phyloP scores from a whole-genome alignment of 2,329 filamentous ascomycete species.

The Ascochyta viciae-villosae region DNA sequence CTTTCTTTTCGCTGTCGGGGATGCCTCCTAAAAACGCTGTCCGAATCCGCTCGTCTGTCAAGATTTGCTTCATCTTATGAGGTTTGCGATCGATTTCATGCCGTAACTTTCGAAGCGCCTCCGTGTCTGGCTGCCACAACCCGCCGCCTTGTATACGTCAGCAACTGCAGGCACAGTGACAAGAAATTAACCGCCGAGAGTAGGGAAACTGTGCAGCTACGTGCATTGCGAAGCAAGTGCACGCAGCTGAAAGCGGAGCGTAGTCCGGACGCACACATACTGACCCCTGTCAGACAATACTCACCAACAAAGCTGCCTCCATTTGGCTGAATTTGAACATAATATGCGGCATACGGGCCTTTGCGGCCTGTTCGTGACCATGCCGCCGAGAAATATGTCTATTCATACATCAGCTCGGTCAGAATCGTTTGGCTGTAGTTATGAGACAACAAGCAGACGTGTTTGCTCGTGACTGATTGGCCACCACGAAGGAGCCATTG shows the following conservation, averaged over 20 bases:
- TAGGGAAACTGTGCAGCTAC: background rate
- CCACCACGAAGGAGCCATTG: background rate
- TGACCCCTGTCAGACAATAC: slow-evolving; percentile 38
- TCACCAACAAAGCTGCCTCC: slow-evolving; percentile 72
- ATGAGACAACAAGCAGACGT: background rate
- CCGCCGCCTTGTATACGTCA: slow-evolving; percentile 68
- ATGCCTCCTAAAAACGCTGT: slow-evolving; percentile 68
- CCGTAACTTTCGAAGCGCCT: slow-evolving; percentile 71
- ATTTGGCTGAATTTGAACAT: slow-evolving; percentile 79
- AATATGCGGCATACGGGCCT: slow-evolving; percentile 72
- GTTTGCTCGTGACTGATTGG: background rate
- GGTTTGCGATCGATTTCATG: slow-evolving; percentile 78
- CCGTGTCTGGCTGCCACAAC: slow-evolving; percentile 78
- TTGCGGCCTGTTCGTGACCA: slow-evolving; percentile 90
- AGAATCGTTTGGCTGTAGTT: background rate
- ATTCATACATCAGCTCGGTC: slow-evolving; percentile 26
- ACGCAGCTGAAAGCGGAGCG: background rate
- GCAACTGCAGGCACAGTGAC: slow-evolving; percentile 6
- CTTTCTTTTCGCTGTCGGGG: slow-evolving; percentile 63
- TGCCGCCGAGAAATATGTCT: slow-evolving; percentile 83
- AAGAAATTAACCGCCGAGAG: background rate
- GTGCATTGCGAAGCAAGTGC: background rate
- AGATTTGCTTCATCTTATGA: slow-evolving; percentile 70
- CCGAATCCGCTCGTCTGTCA: slow-evolving; percentile 68
- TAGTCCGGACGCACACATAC: background rate